Percentiles rank a stretch among this genome's conserved stretches.
Conservation (phyloP, 75 land plant species). For the Cryptomeria japonica region DNA sequence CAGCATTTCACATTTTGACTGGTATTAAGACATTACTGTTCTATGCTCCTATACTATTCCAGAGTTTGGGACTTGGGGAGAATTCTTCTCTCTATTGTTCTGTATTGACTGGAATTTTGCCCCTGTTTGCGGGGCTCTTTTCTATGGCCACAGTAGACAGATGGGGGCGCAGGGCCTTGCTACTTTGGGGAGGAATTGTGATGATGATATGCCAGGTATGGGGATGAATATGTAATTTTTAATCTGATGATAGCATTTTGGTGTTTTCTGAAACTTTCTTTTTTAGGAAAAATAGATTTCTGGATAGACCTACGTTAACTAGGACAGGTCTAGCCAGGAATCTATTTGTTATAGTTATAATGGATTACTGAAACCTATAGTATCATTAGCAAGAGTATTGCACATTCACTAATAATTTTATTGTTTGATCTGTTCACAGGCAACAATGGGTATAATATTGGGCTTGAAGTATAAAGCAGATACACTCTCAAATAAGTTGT, state of each 20-base stretch:
- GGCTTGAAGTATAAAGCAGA: slow-evolving; percentile 45
- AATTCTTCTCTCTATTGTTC: slow-evolving; percentile 75
- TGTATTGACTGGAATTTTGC: slow-evolving; percentile 72
- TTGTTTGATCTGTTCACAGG: slow-evolving; percentile 23
- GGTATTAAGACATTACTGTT: slow-evolving; percentile 82
- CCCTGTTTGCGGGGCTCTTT: slow-evolving; percentile 42
- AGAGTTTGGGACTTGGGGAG: slow-evolving; percentile 65
- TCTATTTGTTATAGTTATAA: no score
- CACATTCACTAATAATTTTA: not conserved
- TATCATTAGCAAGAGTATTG: not conserved
- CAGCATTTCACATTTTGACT: slow-evolving; percentile 55
- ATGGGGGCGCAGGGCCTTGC: slow-evolving; percentile 54
- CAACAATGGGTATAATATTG: slow-evolving; percentile 51
- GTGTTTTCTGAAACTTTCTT: not conserved
- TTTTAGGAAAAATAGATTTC: not conserved
- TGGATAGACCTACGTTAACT: not conserved
- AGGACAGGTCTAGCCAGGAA: no score
- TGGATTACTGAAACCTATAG: no score
- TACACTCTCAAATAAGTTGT: slow-evolving; percentile 38
- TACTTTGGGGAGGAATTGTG: slow-evolving; percentile 64
- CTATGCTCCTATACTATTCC: slow-evolving; percentile 84
- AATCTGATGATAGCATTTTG: not conserved
- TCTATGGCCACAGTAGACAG: slow-evolving; percentile 71
- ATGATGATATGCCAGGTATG: slow-evolving; percentile 76
- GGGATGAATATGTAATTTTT: not conserved